Percentiles rank a stretch among this genome's conserved stretches.
These are phyloP conservation scores for Penicillium frequentans DNA, from an alignment of 2,329 filamentous ascomycete genomes.

Conservation along the genomic window DNA sequence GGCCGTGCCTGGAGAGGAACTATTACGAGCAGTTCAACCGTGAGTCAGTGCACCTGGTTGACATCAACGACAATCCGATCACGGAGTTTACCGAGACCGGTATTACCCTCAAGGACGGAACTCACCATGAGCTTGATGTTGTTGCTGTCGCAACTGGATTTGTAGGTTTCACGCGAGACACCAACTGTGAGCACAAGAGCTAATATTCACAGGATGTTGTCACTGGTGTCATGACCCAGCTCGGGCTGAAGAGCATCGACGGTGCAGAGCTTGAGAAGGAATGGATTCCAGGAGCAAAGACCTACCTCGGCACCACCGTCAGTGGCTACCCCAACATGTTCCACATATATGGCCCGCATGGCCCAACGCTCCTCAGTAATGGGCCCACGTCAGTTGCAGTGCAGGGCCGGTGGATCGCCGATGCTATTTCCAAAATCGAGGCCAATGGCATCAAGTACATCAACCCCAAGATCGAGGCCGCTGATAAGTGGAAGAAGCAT, in stretches of 20 bases:
- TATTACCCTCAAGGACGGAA: slow-evolving; percentile 41
- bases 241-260: slow-evolving; percentile 39
- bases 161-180: slow-evolving; percentile 5
- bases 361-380: slow-evolving; percentile 57
- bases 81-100: slow-evolving; percentile 40
- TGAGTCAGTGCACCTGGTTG: slow-evolving; percentile 48
- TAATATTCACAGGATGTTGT: slow-evolving; percentile 30
- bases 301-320: slow-evolving; percentile 46
- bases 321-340: slow-evolving; percentile 52
- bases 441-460: slow-evolving; percentile 51
- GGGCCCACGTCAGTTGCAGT: slow-evolving; percentile 56
- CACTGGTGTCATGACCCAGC: slow-evolving; percentile 43
- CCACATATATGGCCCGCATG: slow-evolving; percentile 58
- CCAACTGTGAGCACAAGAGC: background rate
- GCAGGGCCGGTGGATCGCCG: slow-evolving; percentile 58
- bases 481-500: slow-evolving; percentile 51
- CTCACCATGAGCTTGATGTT: slow-evolving; percentile 40
- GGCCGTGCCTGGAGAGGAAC: slow-evolving; percentile 48
- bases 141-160: slow-evolving; percentile 48
- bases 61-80: slow-evolving; percentile 47
- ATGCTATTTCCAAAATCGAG: slow-evolving; percentile 52
- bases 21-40: slow-evolving; percentile 54
- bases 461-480: slow-evolving; percentile 49
- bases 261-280: slow-evolving; percentile 35
- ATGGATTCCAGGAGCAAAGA: slow-evolving; percentile 39